Conservation (phyloP, 2,329 filamentous ascomycete genomes). For the Claviceps fusiformis region DNA sequence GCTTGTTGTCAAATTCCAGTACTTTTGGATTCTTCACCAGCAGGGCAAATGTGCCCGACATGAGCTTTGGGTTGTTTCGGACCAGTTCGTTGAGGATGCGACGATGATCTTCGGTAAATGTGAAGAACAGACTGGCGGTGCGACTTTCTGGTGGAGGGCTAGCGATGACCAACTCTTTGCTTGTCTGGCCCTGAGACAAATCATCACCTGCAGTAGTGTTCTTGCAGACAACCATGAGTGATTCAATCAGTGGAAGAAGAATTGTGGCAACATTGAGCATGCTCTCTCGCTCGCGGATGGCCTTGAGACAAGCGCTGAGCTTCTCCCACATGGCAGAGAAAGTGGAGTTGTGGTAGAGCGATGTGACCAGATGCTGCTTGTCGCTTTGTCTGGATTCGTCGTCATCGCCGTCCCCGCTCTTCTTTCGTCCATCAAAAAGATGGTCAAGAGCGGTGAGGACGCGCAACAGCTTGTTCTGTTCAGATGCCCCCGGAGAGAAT, state of each 20-base stretch:
- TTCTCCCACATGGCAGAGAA: conserved; percentile 89
- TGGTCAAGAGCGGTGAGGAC: conserved; percentile 91
- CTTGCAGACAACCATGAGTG: conserved; percentile 98
- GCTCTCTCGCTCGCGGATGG: conserved; percentile 82
- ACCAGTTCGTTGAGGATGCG: conserved; percentile 97
- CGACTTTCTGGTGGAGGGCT: conserved; percentile 64
- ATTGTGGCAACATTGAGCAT: conserved; percentile 97
- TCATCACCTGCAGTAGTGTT: conserved; percentile 74
- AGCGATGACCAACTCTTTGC: conserved; percentile 57
- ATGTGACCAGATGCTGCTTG: conserved; percentile 74
- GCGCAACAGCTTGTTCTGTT: conserved; percentile 88
- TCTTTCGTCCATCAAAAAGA: conserved; percentile 74
- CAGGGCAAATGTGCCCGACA: conserved; percentile 94
- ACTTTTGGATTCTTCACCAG: conserved; percentile 98
- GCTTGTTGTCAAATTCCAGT: conserved; percentile 97
- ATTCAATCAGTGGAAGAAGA: conserved; percentile 83
- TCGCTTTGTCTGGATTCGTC: conserved; percentile 42
- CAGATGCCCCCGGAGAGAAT: conserved; percentile 89
- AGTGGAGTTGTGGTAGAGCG: conserved; percentile 78
- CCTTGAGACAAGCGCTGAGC: conserved; percentile 73
- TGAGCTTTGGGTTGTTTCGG: conserved; percentile 89
- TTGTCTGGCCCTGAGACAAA: conserved; percentile 32
- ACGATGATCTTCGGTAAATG: conserved; percentile 92
- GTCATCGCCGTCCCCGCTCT: conserved; percentile 33
- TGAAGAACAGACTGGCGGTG: conserved; percentile 89